phyloP scores from a whole-genome alignment of 1,284 basidiomycete genomes.

The Apiotrichum sp. region DNA sequence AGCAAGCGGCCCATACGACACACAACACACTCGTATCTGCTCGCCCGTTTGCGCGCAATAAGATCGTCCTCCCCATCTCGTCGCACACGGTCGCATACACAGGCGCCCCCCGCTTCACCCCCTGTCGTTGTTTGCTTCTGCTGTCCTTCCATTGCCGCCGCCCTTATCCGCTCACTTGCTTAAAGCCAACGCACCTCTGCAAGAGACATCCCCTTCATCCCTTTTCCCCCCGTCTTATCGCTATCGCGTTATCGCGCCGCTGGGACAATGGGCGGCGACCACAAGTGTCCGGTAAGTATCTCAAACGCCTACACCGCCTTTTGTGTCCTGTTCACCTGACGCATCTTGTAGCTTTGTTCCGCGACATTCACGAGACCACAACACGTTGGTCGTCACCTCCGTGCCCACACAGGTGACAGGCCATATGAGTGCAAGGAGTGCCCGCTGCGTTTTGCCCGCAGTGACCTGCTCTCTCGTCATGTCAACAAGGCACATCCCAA shows the following conservation, averaged over 20 bases:
- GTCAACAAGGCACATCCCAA: constrained; percentile 79
- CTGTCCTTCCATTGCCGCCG: background rate
- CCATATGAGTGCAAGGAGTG: constrained; percentile 85
- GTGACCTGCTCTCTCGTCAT: constrained; percentile 78
- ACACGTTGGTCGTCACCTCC: constrained; percentile 83
- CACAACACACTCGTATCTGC: no score
- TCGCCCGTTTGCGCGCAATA: no score
- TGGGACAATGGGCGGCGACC: constrained; percentile 18
- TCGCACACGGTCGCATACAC: no score
- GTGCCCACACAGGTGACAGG: constrained; percentile 85
- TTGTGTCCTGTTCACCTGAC: background rate
- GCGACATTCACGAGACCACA: constrained; percentile 83
- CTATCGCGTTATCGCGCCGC: background rate
- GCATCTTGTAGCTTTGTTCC: constrained; percentile 55
- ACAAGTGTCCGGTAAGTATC: constrained; percentile 21
- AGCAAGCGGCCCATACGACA: no score
- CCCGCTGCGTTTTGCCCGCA: constrained; percentile 80
- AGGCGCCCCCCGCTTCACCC: background rate
- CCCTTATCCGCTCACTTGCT: no score
- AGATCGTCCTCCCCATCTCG: no score
- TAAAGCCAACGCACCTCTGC: no score
- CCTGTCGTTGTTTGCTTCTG: background rate
- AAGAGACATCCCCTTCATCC: background rate
- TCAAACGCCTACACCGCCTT: no score
- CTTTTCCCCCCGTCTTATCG: background rate